Conservation (phyloP, 2,329 filamentous ascomycete species). For the Fusarium sp. region DNA sequence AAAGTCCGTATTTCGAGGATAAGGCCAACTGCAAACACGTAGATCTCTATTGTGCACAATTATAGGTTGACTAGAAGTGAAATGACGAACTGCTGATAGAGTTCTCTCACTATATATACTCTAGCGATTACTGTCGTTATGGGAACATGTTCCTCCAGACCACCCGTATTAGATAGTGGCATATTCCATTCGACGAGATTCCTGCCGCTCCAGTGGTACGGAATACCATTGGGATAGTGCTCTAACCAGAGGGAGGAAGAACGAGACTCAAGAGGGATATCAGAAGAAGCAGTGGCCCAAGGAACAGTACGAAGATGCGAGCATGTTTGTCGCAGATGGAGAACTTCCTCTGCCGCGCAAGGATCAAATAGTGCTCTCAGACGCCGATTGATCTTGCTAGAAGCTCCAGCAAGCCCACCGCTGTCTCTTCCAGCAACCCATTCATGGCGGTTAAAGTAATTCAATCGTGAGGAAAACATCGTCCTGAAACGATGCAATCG, state of each 20-base stretch:
- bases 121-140: background rate
- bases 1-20: background rate
- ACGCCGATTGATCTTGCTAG: background rate
- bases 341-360: accelerated
- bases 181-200: background rate
- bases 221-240: constrained; percentile 10
- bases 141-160: background rate
- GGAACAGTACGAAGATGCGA: background rate
- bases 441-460: background rate
- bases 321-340: background rate
- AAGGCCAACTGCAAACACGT: background rate
- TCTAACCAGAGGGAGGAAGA: background rate
- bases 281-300: background rate
- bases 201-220: background rate
- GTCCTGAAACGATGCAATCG: constrained; percentile 22
- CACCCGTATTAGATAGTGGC: background rate
- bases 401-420: background rate
- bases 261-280: background rate
- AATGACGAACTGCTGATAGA: background rate
- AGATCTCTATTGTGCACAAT: background rate
- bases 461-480: background rate
- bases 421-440: background rate
- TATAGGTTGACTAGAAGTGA: background rate
- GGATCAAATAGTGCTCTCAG: constrained; percentile 4
- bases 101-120: background rate